Evolutionary conservation across 176 grass and related monocot species (phyloP).

Genomic region (Cenchrus purpureus): DNA sequence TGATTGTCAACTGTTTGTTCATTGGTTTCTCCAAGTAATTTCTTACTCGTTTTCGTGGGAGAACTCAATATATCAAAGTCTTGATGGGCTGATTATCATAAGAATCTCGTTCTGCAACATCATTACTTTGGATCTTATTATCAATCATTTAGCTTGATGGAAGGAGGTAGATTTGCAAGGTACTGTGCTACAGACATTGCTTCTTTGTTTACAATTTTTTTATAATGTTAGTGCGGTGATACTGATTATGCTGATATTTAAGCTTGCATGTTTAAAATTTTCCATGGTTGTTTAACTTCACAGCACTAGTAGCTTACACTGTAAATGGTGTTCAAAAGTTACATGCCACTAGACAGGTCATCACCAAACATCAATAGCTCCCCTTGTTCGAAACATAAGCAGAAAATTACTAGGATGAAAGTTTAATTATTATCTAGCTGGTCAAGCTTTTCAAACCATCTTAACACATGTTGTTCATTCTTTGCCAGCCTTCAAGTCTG

Average conservation of each 20-base stretch:
- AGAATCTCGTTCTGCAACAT: background rate
- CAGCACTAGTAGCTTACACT: background rate
- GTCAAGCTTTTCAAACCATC: background rate
- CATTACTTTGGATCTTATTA: background rate
- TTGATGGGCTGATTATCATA: background rate
- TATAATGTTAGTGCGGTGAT: no score
- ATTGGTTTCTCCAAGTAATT: background rate
- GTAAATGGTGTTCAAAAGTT: background rate
- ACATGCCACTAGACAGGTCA: background rate
- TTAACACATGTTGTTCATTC: background rate
- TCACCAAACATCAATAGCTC: no score
- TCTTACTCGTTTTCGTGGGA: background rate
- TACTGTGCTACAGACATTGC: background rate
- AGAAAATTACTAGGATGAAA: background rate
- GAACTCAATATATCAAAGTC: background rate
- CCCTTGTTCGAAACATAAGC: no score
- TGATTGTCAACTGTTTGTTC: background rate
- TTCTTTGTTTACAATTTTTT: background rate
- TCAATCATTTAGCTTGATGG: background rate
- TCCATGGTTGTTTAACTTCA: background rate
- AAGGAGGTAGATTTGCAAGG: background rate
- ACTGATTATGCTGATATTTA: background rate
- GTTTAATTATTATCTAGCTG: background rate
- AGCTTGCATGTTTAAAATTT: background rate
- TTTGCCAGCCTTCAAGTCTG: background rate